Conservation (phyloP, 129 eudicot genomes). For the Escallonia herrerae region DNA sequence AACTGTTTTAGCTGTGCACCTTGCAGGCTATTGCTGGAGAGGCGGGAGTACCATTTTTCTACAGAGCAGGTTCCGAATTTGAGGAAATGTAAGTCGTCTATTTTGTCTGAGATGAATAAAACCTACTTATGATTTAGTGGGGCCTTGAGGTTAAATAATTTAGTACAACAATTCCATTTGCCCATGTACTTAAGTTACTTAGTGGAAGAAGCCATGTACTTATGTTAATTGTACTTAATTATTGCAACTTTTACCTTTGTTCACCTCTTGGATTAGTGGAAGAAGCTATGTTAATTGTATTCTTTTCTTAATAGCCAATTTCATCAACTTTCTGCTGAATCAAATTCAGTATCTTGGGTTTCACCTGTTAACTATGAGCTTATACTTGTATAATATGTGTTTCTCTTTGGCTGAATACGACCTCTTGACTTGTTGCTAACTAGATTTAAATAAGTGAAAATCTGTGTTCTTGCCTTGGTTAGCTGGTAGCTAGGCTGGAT, state of each 20-base stretch:
- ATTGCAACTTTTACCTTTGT: too few species aligned
- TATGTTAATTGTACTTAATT: too few species aligned
- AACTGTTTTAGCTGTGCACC: constrained; percentile 3
- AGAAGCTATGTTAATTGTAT: not conserved
- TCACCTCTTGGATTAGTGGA: constrained; percentile 1
- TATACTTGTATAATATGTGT: not conserved
- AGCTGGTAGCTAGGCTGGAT: too few species aligned
- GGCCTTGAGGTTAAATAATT: not conserved
- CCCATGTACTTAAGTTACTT: not conserved
- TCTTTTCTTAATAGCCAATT: not conserved
- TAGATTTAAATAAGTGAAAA: too few species aligned
- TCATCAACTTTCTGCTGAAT: not conserved
- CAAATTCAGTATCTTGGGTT: too few species aligned
- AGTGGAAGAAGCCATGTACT: too few species aligned
- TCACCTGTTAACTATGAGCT: not conserved
- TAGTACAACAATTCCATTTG: not conserved
- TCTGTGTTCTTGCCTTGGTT: too few species aligned
- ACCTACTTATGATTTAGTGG: not conserved
- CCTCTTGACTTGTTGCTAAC: too few species aligned
- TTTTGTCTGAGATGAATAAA: not conserved
- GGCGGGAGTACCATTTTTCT: constrained; percentile 98
- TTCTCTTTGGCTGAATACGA: too few species aligned
- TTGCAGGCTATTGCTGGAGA: constrained; percentile 97
- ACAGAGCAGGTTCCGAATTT: constrained; percentile 96
- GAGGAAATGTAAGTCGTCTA: constrained; percentile 80